These are phyloP conservation scores for Termitomyces sp. DNA, from an alignment of 768 basidiomycete genomes.

Conservation along the genomic window DNA sequence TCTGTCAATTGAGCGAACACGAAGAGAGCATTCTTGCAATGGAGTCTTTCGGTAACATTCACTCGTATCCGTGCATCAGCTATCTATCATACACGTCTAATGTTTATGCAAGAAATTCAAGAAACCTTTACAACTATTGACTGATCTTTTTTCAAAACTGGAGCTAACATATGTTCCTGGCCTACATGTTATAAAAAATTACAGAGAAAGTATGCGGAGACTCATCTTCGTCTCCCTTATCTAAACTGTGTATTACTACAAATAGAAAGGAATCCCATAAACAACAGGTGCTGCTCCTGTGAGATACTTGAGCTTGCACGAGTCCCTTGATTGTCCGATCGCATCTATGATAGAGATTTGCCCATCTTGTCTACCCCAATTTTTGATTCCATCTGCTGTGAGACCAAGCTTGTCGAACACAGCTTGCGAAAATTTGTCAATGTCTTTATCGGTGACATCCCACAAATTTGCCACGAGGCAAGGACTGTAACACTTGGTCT, in stretches of 20 bases:
- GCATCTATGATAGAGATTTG: constrained; percentile 60
- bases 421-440: constrained; percentile 84
- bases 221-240: neutral
- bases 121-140: neutral
- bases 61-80: no score
- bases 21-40: no score
- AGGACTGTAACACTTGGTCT: constrained; percentile 45
- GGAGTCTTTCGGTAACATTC: no score
- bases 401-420: constrained; percentile 75
- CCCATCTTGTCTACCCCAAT: constrained; percentile 14
- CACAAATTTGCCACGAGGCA: constrained; percentile 92
- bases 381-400: constrained; percentile 22
- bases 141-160: neutral
- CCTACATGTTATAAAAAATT: neutral
- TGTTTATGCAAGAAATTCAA: no score
- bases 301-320: constrained; percentile 86
- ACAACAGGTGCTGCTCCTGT: constrained; percentile 94
- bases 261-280: constrained; percentile 92
- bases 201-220: neutral
- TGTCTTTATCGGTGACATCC: constrained; percentile 98
- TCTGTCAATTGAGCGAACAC: no score
- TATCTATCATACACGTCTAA: no score
- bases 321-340: constrained; percentile 70
- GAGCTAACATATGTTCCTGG: neutral
- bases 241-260: constrained; percentile 27